These are phyloP conservation scores for Globisporangium paddicum DNA, from an alignment of 352 stramenopile species.

Conservation along the genomic window DNA sequence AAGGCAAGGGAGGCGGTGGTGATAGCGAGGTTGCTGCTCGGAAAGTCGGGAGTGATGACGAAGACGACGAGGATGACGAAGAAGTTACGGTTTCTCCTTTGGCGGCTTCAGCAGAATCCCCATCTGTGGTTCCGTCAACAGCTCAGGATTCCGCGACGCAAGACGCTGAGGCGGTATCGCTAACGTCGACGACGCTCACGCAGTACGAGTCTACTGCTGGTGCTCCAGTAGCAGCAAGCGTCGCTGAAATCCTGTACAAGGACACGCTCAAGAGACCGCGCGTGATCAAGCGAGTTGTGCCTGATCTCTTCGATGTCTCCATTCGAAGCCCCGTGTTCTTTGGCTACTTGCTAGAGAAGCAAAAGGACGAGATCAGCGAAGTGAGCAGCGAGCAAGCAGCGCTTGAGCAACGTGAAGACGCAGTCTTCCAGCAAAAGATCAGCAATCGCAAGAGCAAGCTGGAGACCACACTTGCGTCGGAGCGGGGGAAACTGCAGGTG, in stretches of 20 bases:
- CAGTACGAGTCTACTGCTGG: constrained; percentile 10
- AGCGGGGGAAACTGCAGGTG: constrained; percentile 55
- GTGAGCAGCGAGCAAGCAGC: constrained; percentile 25
- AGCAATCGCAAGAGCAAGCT: constrained; percentile 29
- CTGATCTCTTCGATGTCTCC: constrained; percentile 37
- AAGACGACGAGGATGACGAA: constrained; percentile 6
- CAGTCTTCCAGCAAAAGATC: constrained; percentile 54
- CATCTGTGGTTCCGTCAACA: not conserved
- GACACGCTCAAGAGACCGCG: constrained; percentile 36
- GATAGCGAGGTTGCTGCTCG: not conserved
- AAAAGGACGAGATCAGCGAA: constrained; percentile 32
- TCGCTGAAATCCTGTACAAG: constrained; percentile 19
- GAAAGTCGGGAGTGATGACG: not conserved
- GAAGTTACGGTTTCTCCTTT: not conserved
- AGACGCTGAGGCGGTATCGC: not conserved
- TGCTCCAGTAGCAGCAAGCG: not conserved
- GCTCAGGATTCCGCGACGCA: not conserved
- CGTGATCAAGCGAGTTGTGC: constrained; percentile 42
- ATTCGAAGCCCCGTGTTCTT: constrained; percentile 66
- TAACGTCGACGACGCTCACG: constrained; percentile 13
- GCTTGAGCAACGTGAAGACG: constrained; percentile 28
- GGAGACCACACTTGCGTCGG: constrained; percentile 25
- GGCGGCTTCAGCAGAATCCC: not conserved
- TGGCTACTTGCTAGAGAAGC: constrained; percentile 48
- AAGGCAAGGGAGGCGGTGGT: constrained; percentile 10